Evolutionary conservation across 768 basidiomycete species (phyloP).

Genomic region (Trametopsis cervina): DNA sequence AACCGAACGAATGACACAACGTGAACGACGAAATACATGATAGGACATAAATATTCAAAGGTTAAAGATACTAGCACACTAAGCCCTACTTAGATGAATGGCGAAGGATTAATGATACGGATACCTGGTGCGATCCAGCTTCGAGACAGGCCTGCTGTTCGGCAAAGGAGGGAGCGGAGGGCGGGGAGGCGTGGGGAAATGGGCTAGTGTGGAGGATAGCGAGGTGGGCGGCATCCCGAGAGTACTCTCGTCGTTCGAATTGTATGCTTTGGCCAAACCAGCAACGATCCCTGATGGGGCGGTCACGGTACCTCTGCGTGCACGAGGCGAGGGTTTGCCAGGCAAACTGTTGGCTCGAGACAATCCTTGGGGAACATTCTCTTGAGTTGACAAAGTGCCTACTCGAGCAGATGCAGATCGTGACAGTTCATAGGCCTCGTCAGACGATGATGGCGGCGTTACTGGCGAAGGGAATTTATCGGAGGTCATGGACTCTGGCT

Average conservation of each 20-base stretch:
- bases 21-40: no score
- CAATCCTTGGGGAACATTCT: background rate
- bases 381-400: background rate
- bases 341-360: conserved; percentile 7
- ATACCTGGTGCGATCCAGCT: conserved; percentile 25
- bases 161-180: conserved; percentile 16
- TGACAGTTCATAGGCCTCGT: background rate
- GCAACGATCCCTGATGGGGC: conserved; percentile 2
- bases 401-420: conserved; percentile 5
- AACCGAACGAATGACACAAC: no score
- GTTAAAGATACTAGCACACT: no score
- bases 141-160: conserved; percentile 17
- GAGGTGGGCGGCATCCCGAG: conserved; percentile 6
- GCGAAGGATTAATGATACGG: conserved; percentile 24
- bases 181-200: conserved; percentile 27
- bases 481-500: conserved; percentile 7
- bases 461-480: conserved; percentile 4
- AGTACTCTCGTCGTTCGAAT: background rate
- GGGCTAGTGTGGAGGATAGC: conserved; percentile 23
- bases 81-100: no score
- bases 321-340: conserved; percentile 4
- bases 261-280: conserved; percentile 3
- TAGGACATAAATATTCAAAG: no score
- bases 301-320: conserved; percentile 3
- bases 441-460: background rate